phyloP scores from a whole-genome alignment of 305 asterid species.

The Solanum hybrid region DNA sequence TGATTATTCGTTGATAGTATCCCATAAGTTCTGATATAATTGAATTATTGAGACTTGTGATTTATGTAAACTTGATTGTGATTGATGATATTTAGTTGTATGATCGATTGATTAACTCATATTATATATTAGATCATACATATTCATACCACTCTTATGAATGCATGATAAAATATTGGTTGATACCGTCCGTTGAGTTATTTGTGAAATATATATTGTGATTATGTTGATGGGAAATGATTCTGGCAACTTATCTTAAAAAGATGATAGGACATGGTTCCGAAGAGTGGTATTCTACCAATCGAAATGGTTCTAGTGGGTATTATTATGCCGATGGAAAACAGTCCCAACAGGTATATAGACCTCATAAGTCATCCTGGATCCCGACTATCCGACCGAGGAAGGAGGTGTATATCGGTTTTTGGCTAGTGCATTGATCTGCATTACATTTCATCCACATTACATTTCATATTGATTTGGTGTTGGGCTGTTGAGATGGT shows the following conservation, averaged over 20 bases:
- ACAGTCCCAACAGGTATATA: neutral
- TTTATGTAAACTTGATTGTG: neutral
- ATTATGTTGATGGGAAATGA: neutral
- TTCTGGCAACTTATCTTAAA: neutral
- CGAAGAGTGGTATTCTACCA: neutral
- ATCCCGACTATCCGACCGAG: neutral
- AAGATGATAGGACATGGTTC: neutral
- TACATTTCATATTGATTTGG: neutral
- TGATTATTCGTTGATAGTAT: no score
- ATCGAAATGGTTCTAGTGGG: neutral
- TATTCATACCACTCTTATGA: neutral
- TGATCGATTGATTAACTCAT: neutral
- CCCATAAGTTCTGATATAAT: neutral
- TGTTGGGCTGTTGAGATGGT: neutral
- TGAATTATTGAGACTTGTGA: neutral
- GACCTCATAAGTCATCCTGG: neutral
- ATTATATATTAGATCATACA: neutral
- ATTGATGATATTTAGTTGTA: neutral
- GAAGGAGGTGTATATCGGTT: neutral
- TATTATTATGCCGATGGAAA: neutral
- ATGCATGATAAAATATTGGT: neutral
- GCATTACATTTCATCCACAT: neutral
- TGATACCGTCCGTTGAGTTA: neutral
- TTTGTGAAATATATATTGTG: neutral
- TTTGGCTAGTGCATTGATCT: neutral